phyloP scores from a whole-genome alignment of 805 yeast genomes.

The Candida suzukii region DNA sequence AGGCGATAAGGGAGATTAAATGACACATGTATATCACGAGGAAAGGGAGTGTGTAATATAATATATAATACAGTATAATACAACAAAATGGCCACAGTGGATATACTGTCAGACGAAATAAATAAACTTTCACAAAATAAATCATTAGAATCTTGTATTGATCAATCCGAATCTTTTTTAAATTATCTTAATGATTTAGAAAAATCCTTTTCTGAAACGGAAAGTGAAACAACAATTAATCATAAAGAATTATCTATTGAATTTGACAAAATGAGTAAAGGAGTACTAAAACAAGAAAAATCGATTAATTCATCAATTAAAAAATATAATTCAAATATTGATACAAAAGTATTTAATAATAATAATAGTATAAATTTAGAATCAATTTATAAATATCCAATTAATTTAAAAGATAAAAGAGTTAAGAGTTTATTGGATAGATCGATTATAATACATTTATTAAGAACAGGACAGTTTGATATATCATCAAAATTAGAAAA shows the following conservation, averaged over 20 bases:
- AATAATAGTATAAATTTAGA: constrained; percentile 9
- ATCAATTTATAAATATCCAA: constrained; percentile 17
- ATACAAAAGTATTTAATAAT: constrained; percentile 12
- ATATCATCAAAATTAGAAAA: constrained; percentile 13
- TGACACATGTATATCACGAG: too few relatives aligned
- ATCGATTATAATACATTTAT: constrained; percentile 24
- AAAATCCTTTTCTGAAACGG: constrained; percentile 13
- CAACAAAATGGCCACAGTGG: too few relatives aligned
- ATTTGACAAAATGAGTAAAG: constrained; percentile 16
- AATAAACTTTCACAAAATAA: constrained; percentile 18
- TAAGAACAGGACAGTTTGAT: constrained; percentile 24
- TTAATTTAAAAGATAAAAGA: constrained; percentile 8
- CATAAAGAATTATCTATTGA: constrained; percentile 4
- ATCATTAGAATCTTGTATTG: constrained; percentile 22
- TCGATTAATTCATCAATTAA: constrained; percentile 19
- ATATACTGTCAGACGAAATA: constrained; percentile 24
- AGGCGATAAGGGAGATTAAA: too few relatives aligned
- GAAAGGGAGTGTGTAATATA: too few relatives aligned
- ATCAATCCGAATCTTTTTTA: constrained; percentile 22
- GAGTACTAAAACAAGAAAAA: constrained; percentile 24
- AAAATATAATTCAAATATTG: constrained; percentile 18
- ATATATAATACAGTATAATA: too few relatives aligned
- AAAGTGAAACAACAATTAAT: constrained; percentile 2
- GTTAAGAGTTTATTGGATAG: constrained; percentile 14
- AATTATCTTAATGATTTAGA: constrained; percentile 16